Evolutionary conservation across 2,329 filamentous ascomycete genomes (phyloP).

Genomic region (Talaromyces sp.): DNA sequence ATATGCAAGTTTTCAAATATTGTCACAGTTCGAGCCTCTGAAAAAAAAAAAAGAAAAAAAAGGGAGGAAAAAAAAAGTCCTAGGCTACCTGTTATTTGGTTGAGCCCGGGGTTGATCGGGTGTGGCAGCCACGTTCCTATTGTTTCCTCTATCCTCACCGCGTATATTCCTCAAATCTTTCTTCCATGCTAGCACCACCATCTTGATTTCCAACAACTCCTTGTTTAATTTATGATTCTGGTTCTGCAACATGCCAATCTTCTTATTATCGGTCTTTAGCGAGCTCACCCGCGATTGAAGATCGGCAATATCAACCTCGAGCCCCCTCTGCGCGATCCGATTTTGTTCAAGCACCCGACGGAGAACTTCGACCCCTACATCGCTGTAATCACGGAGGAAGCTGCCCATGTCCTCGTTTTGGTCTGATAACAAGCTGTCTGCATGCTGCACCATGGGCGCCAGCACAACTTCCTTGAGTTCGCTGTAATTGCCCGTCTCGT

Average conservation of each 20-base stretch:
- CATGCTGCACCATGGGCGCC: slow-evolving; percentile 8
- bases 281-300: slow-evolving; percentile 9
- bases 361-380: slow-evolving; percentile 10
- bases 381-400: slow-evolving; percentile 13
- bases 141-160: neutral
- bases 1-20: neutral
- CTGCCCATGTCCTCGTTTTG: neutral
- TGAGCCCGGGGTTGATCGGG: too few species aligned
- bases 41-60: too few species aligned
- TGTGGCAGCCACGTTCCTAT: neutral
- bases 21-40: neutral
- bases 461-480: slow-evolving; percentile 13
- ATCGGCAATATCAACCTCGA: slow-evolving; percentile 12
- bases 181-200: slow-evolving; percentile 12
- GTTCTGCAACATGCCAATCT: slow-evolving; percentile 9
- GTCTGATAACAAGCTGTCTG: slow-evolving; percentile 9
- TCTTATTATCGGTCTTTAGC: slow-evolving; percentile 11
- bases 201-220: slow-evolving; percentile 12
- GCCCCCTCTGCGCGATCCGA: slow-evolving; percentile 9
- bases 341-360: slow-evolving; percentile 9
- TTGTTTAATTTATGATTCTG: slow-evolving; percentile 12
- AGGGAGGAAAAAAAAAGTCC: too few species aligned
- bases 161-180: slow-evolving; percentile 8
- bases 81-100: neutral
- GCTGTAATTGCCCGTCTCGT: slow-evolving; percentile 14